Conservation (phyloP, 768 basidiomycete genomes). For the Cyathus striatus region DNA sequence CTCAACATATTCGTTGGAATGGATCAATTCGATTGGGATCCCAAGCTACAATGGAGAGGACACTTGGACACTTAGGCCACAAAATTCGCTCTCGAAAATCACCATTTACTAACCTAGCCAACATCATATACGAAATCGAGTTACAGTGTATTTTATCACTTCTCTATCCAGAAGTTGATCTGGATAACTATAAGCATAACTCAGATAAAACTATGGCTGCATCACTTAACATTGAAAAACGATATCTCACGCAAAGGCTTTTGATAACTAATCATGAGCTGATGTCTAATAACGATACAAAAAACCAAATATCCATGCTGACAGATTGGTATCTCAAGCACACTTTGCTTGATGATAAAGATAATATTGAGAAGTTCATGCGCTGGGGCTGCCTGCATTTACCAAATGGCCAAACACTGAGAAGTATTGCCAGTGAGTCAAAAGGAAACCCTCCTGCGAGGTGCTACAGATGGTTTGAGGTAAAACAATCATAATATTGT, state of each 20-base stretch:
- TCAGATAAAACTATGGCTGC: too few species aligned
- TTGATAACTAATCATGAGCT: neutral
- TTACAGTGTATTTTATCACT: slow-evolving; percentile 12
- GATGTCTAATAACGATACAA: neutral
- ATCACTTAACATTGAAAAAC: neutral
- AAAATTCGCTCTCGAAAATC: slow-evolving; percentile 23
- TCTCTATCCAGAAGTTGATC: slow-evolving; percentile 13
- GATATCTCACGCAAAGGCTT: too few species aligned
- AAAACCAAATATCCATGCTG: neutral
- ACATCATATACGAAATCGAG: slow-evolving; percentile 18
- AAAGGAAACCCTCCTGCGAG: neutral
- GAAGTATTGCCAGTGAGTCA: slow-evolving; percentile 7
- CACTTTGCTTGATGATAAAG: neutral
- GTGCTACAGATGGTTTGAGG: slow-evolving; percentile 10
- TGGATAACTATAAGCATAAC: neutral
- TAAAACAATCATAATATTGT: neutral
- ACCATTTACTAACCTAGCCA: slow-evolving; percentile 24
- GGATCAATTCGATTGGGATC: slow-evolving; percentile 26
- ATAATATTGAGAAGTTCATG: neutral
- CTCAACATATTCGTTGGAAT: slow-evolving; percentile 28
- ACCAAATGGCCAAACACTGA: slow-evolving; percentile 2
- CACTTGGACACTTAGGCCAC: slow-evolving; percentile 19
- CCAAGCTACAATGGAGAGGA: slow-evolving; percentile 22
- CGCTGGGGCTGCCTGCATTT: slow-evolving; percentile 10
- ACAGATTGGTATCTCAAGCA: neutral